Base-by-base conservation (phyloP, 495 filamentous ascomycete genomes). In the Penicillium roqueforti region DNA sequence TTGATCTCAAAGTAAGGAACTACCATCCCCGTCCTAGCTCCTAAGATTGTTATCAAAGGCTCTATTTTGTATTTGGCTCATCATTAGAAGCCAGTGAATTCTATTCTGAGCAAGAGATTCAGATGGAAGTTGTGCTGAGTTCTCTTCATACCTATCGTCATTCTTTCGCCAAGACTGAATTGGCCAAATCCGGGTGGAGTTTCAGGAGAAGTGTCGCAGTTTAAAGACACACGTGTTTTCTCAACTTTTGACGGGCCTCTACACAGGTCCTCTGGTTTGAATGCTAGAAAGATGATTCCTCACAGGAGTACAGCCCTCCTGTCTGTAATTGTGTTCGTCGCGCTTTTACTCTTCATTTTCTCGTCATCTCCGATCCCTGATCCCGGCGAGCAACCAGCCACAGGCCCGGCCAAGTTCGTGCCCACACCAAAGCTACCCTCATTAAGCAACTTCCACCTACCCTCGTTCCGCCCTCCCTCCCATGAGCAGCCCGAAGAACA, bases 401-500 rank as follows among this genome's bases (percentile, higher is more conserved):
- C 68, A 44, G 59, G 60, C 9, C 55, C 64, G 14, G 60, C 63
- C 54, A 75, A 71, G 37, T 68, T 64, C 60, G 53, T 77, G 25
- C 69, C 72, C 39, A 65, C 53, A 44, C 73, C 76, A 22, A 73
- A 76, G 39, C 61, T 80, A 8, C 73, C 76, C 37, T 73, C 69
- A 10, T 41, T 76, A 34, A 65, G 59, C 49, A 57, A 69, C 46
- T 49, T 74, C 32, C 67, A 68, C 49, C 54, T 75, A 1, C 74
- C 74, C 7, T 66, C 69, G 0, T 93, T 92, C 65, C 78, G 80
- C 46, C 80, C 81, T 32, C 77, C 84, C 26, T 79, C 85, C n/a
- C 91, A 96, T 67, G 80, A 83, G 54, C 87, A 91, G 0, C 85
- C 86, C 20, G 86, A 89, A 61, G 85, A 89, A 63, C 81, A 85